A percentile compares a stretch with the other conserved stretches of the same genome.
These are phyloP conservation scores for Colletotrichum tropicale DNA, from an alignment of 2,329 filamentous ascomycete genomes.

Conservation along the genomic window DNA sequence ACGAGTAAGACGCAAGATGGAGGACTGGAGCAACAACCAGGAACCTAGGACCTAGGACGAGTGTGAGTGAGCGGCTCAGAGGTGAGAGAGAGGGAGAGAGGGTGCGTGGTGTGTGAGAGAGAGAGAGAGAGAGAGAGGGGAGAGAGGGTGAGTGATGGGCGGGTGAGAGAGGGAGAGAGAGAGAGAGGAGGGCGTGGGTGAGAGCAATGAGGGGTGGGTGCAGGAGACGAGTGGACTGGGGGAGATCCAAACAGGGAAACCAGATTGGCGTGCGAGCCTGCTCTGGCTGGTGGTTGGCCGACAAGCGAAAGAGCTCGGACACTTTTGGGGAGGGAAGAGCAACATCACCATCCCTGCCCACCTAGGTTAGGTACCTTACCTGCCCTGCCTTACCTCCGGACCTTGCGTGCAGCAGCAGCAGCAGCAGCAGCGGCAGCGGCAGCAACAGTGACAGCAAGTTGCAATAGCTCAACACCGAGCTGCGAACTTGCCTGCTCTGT, in stretches of 20 bases:
- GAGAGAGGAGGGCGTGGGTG: not conserved
- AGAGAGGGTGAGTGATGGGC: not conserved
- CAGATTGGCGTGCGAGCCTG: not conserved
- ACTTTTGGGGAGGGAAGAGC: not conserved
- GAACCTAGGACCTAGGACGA: not conserved
- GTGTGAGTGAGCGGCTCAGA: not conserved
- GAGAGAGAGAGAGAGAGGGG: not conserved
- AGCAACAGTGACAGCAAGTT: not conserved
- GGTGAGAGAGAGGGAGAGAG: not conserved
- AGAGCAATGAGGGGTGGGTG: constrained; percentile 1
- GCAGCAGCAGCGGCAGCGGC: not conserved
- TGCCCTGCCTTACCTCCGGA: not conserved
- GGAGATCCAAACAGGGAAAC: constrained; percentile 21
- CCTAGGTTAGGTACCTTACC: not conserved
- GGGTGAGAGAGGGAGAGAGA: not conserved
- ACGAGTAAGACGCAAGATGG: not conserved
- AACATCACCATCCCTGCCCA: constrained; percentile 21
- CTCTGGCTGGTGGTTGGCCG: constrained; percentile 11
- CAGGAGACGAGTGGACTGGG: not conserved
- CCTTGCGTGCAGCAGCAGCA: not conserved
- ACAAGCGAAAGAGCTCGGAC: constrained; percentile 19
- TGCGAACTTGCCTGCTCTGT: not conserved
- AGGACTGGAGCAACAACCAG: not conserved
- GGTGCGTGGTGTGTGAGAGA: not conserved
- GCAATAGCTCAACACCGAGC: not conserved